Percentiles rank a stretch among this genome's conserved stretches.
Conservation (phyloP, 805 yeast genomes). For the Zygoascus ofunaensis region DNA sequence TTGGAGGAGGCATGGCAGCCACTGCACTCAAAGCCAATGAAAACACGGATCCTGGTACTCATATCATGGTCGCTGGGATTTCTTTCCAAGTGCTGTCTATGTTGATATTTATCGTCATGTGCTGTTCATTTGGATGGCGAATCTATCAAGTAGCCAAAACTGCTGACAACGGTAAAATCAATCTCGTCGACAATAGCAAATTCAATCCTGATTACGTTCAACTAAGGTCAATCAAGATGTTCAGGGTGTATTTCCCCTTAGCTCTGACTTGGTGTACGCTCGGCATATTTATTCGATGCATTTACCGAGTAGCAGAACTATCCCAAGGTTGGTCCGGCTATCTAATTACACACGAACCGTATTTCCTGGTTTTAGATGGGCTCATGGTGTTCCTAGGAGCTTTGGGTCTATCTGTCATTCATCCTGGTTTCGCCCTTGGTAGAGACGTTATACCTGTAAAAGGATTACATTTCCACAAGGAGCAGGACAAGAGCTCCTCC, state of each 20-base stretch:
- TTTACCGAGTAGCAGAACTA: conserved; percentile 67
- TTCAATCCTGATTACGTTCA: conserved; percentile 11
- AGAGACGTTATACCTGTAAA: conserved; percentile 16
- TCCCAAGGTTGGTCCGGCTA: conserved; percentile 63
- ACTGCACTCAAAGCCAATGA: conserved; percentile 29
- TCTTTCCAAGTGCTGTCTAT: conserved; percentile 68
- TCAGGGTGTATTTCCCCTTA: conserved; percentile 9
- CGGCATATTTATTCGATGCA: conserved; percentile 37
- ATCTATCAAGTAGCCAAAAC: conserved; percentile 31
- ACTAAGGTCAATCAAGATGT: conserved; percentile 6
- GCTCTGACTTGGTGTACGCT: conserved; percentile 17
- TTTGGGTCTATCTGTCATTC: conserved; percentile 41
- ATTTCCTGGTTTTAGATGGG: conserved; percentile 52
- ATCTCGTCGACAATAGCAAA: neutral
- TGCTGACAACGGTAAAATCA: neutral
- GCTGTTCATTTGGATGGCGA: conserved; percentile 21
- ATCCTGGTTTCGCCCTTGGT: conserved; percentile 58
- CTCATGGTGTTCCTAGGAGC: conserved; percentile 48
- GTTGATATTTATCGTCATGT: conserved; percentile 45
- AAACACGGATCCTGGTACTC: conserved; percentile 40
- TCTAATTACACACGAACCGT: conserved; percentile 51
- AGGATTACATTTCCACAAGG: conserved; percentile 8
- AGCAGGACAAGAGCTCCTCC: too few relatives aligned
- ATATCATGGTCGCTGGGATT: conserved; percentile 69
- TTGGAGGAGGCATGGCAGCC: conserved; percentile 70